Percentiles rank a stretch among this genome's conserved stretches.
phyloP scores from a whole-genome alignment of 148 eudicot genomes.

The Silene uniflora region DNA sequence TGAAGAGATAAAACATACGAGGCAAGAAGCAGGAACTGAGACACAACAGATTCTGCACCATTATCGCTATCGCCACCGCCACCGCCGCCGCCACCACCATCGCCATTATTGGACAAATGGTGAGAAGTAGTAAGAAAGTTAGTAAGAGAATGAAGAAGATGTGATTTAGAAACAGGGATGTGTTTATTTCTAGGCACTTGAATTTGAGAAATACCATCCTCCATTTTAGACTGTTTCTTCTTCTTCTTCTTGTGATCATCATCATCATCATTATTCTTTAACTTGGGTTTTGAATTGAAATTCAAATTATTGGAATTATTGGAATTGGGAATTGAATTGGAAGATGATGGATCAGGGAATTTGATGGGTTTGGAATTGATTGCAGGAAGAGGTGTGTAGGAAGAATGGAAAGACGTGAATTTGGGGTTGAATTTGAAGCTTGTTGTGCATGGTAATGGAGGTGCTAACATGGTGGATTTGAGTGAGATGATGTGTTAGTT shows the following conservation, averaged over 20 bases:
- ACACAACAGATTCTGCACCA: conserved; percentile 25
- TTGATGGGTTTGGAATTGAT: conserved; percentile 7
- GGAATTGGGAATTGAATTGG: not conserved
- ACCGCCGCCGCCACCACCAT: not conserved
- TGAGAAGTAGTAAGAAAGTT: conserved; percentile 36
- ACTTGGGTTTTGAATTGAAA: not conserved
- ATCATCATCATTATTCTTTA: conserved; percentile 6
- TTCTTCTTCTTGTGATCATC: not conserved
- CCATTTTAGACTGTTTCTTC: not conserved
- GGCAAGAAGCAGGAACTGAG: conserved; percentile 48
- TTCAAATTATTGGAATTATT: not conserved
- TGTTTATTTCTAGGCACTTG: conserved; percentile 67
- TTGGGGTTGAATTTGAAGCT: not conserved
- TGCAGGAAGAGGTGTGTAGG: conserved; percentile 2
- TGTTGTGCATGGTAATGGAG: conserved; percentile 9
- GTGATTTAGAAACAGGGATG: conserved; percentile 61
- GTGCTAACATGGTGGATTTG: conserved; percentile 7
- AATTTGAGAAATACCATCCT: conserved; percentile 32
- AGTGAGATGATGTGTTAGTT: not conserved
- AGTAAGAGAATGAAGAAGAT: conserved; percentile 52
- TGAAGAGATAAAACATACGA: conserved; percentile 28
- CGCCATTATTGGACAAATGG: not conserved
- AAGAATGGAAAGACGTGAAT: not conserved
- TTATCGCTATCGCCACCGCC: not conserved
- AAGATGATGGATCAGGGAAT: not conserved